Conservation (phyloP, 176 grass and related monocot genomes). For the Zizania latifolia region DNA sequence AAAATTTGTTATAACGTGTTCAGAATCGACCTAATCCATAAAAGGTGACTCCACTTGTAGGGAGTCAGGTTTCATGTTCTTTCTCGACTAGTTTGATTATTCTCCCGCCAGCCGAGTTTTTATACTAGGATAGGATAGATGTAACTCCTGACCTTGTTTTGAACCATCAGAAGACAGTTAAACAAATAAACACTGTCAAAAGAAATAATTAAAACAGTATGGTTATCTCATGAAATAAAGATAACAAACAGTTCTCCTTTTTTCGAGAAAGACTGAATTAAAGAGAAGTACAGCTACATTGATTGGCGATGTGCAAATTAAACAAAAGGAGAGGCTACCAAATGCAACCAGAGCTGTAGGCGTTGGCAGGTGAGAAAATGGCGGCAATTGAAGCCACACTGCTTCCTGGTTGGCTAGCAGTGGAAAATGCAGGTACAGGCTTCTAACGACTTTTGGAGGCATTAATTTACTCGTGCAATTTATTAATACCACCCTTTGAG, state of each 20-base stretch:
- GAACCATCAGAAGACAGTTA: not conserved
- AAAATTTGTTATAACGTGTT: too few relatives aligned
- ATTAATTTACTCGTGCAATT: too few relatives aligned
- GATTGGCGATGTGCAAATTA: too few relatives aligned
- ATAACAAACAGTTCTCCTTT: too few relatives aligned
- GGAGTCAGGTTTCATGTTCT: too few relatives aligned
- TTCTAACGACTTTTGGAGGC: constrained; percentile 12
- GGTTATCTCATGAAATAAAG: not conserved
- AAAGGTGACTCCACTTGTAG: too few relatives aligned
- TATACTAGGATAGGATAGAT: not conserved
- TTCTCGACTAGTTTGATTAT: too few relatives aligned
- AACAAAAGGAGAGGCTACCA: not conserved
- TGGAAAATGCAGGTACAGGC: not conserved
- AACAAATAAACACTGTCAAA: not conserved
- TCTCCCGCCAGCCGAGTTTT: too few relatives aligned
- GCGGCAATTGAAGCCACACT: constrained; percentile 14
- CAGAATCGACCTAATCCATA: too few relatives aligned
- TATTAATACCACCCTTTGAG: too few relatives aligned
- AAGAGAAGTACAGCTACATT: too few relatives aligned
- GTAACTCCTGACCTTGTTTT: not conserved
- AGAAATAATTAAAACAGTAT: not conserved
- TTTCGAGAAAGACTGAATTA: too few relatives aligned
- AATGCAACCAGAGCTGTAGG: not conserved
- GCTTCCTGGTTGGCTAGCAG: not conserved
- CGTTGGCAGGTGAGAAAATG: not conserved